Evolutionary conservation across 164 flowering plant genomes (phyloP).

Genomic region (Tetrastigma voinierianum): DNA sequence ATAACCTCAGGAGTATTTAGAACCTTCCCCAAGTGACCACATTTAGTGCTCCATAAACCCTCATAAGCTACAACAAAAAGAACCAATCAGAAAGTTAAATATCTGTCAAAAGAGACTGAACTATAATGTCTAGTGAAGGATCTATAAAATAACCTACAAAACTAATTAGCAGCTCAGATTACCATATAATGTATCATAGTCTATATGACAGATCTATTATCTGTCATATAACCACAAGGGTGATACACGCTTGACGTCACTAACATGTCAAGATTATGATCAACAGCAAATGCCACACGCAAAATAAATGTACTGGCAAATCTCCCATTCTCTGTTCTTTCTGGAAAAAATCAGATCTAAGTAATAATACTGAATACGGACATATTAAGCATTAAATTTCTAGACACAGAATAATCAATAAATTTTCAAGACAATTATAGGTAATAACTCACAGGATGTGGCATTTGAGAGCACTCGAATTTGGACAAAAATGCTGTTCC

Average conservation of each 20-base stretch:
- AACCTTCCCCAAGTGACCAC: constrained; percentile 88
- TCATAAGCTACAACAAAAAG: constrained; percentile 48
- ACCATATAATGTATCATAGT: constrained; percentile 93
- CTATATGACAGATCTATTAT: too few species aligned
- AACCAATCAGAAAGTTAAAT: neutral
- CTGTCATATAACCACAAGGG: constrained; percentile 97
- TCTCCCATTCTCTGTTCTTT: too few species aligned
- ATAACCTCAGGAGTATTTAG: constrained; percentile 72
- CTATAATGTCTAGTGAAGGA: neutral
- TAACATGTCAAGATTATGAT: too few species aligned
- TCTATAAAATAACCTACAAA: neutral
- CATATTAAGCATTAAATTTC: constrained; percentile 8
- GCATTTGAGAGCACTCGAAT: constrained; percentile 98
- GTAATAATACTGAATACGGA: too few species aligned
- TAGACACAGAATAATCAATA: constrained; percentile 3
- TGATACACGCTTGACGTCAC: constrained; percentile 98
- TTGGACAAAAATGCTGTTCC: constrained; percentile 96
- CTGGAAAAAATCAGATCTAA: constrained; percentile 82
- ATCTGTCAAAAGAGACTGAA: neutral
- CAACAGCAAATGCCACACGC: too few species aligned
- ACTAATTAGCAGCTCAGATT: neutral
- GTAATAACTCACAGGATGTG: constrained; percentile 74
- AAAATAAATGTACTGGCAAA: too few species aligned
- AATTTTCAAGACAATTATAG: neutral
- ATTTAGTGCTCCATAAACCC: constrained; percentile 83